phyloP scores from a whole-genome alignment of 169 alveolate species.

The Amoebophrya sp. region DNA sequence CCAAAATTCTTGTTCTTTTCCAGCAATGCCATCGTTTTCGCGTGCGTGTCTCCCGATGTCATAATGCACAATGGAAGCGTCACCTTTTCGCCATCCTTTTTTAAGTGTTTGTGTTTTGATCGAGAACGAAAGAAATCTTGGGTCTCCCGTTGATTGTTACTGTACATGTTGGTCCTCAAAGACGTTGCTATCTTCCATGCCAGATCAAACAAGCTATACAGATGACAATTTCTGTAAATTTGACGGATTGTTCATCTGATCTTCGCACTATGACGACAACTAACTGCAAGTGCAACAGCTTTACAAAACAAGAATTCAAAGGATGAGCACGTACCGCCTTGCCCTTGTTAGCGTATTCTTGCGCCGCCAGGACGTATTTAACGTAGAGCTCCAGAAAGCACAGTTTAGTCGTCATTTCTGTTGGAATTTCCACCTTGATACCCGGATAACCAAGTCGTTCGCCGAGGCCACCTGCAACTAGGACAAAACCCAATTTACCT shows the following conservation, averaged over 20 bases:
- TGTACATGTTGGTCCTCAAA: too few species aligned
- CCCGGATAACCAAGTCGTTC: constrained; percentile 84
- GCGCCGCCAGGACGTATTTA: constrained; percentile 58
- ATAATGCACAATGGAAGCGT: constrained; percentile 75
- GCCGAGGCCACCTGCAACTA: constrained; percentile 93
- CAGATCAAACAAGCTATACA: too few species aligned
- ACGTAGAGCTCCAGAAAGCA: constrained; percentile 68
- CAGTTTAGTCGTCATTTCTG: constrained; percentile 54
- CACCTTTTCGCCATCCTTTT: neutral
- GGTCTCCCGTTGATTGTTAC: too few species aligned
- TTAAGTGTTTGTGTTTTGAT: neutral
- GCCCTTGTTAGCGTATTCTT: constrained; percentile 11
- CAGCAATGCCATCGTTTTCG: constrained; percentile 61
- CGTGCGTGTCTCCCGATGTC: constrained; percentile 90
- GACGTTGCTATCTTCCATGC: too few species aligned
- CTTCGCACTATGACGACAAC: neutral
- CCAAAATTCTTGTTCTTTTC: constrained; percentile 70
- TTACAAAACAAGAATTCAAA: neutral
- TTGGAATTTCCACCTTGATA: constrained; percentile 76
- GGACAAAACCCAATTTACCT: constrained; percentile 69
- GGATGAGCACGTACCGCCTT: neutral
- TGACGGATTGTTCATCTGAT: neutral
- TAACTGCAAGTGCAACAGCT: neutral
- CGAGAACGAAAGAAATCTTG: too few species aligned
- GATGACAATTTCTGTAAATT: too few species aligned